phyloP scores from a whole-genome alignment of 257 asterid genomes.

The Penstemon newberryi region DNA sequence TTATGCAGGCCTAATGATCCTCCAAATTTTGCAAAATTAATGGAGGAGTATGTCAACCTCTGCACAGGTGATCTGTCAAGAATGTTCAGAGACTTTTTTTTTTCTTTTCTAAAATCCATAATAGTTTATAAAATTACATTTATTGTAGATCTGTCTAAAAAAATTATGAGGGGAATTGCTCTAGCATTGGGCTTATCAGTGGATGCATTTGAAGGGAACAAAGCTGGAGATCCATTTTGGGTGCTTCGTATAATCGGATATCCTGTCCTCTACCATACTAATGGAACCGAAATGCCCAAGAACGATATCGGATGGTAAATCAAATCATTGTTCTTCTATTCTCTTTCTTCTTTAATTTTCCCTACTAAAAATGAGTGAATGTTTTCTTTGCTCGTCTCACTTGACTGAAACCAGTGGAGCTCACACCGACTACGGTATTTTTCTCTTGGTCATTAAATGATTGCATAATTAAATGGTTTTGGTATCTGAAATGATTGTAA shows the following conservation, averaged over 20 bases:
- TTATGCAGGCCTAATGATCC: conserved; percentile 77
- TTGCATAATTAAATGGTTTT: conserved; percentile 11
- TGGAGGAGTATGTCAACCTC: conserved; percentile 72
- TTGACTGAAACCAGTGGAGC: conserved; percentile 71
- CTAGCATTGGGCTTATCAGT: conserved; percentile 67
- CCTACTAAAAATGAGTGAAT: conserved; percentile 25
- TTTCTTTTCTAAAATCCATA: background rate
- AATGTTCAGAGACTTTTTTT: background rate
- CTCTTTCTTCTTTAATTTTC: conserved; percentile 7
- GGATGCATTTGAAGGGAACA: conserved; percentile 63
- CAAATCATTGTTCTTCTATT: background rate
- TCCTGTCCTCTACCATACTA: conserved; percentile 48
- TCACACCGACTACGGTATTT: conserved; percentile 91
- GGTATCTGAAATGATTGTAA: background rate
- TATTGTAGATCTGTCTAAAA: conserved; percentile 69
- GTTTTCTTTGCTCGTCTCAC: conserved; percentile 24
- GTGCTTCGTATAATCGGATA: conserved; percentile 89
- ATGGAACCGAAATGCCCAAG: conserved; percentile 40
- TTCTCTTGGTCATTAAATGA: conserved; percentile 9
- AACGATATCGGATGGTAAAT: conserved; percentile 75
- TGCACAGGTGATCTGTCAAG: conserved; percentile 65
- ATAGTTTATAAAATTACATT: conserved; percentile 3
- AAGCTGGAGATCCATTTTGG: conserved; percentile 98
- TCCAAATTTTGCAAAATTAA: conserved; percentile 48
- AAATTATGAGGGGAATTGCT: conserved; percentile 91